These are phyloP conservation scores for Sporothrix globosa DNA, from an alignment of 2,329 filamentous ascomycete species.

Conservation along the genomic window DNA sequence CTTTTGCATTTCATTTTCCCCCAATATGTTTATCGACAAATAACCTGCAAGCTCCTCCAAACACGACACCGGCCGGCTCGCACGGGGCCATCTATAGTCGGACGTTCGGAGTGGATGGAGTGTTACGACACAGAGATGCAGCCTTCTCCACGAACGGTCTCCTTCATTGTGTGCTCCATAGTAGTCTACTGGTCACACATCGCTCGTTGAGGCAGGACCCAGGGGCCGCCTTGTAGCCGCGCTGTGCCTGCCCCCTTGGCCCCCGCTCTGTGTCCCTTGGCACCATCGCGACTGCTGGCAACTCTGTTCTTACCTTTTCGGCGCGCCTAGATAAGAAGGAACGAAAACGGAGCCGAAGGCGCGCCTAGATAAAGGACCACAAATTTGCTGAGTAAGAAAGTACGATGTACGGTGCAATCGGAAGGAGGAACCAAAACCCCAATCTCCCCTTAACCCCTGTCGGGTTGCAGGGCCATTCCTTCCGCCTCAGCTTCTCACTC, in stretches of 20 bases:
- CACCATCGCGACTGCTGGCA: too few species aligned
- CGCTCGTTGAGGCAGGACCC: neutral
- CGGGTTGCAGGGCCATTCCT: too few species aligned
- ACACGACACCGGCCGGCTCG: neutral
- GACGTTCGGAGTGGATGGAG: neutral
- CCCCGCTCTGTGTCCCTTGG: neutral
- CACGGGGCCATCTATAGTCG: neutral
- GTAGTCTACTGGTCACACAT: neutral
- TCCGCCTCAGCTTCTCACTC: too few species aligned
- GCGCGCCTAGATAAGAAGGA: constrained; percentile 18
- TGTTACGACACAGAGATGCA: neutral
- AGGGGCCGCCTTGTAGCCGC: constrained; percentile 11
- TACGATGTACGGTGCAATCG: too few species aligned
- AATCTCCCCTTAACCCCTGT: too few species aligned
- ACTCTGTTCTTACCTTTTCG: neutral
- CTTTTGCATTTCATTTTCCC: too few species aligned
- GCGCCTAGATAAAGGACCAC: constrained; percentile 24
- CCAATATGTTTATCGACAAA: too few species aligned
- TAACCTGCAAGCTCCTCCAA: neutral
- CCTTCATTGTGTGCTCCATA: neutral
- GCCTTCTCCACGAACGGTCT: constrained; percentile 5
- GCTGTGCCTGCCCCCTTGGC: neutral
- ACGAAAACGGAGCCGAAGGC: neutral
- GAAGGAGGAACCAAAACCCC: too few species aligned
- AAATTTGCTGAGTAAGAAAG: too few species aligned